Conservation (phyloP, 192 early-diverging fungal species). For the Mycoemilia scoparia region DNA sequence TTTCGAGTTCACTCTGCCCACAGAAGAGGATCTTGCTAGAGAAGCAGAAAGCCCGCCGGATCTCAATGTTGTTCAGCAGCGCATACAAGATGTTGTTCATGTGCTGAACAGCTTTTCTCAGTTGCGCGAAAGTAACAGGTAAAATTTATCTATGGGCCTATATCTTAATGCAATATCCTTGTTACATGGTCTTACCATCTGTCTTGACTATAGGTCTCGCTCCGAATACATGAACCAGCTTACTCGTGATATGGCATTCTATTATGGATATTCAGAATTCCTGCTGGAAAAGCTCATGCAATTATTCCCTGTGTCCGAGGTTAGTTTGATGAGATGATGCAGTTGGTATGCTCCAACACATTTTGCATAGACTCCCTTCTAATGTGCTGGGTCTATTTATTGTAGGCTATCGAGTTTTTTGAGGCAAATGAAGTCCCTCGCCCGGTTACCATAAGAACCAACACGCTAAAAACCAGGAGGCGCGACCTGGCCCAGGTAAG, state of each 20-base stretch:
- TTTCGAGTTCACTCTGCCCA: constrained; percentile 36
- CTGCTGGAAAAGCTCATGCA: constrained; percentile 82
- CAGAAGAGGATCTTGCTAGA: constrained; percentile 43
- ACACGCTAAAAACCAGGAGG: constrained; percentile 85
- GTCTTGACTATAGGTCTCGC: constrained; percentile 46
- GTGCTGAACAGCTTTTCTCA: constrained; percentile 81
- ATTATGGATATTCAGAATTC: constrained; percentile 91
- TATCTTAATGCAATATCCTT: too few species aligned
- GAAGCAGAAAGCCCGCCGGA: constrained; percentile 46
- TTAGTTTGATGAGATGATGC: too few species aligned
- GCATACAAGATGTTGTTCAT: constrained; percentile 80
- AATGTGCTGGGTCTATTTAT: too few species aligned
- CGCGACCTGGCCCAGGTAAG: constrained; percentile 90
- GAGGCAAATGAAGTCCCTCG: constrained; percentile 95
- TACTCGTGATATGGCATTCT: constrained; percentile 72
- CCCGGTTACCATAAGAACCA: constrained; percentile 90
- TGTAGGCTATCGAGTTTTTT: constrained; percentile 95
- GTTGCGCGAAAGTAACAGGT: constrained; percentile 56
- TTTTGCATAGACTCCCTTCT: neutral
- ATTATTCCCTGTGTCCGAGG: constrained; percentile 75
- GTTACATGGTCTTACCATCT: too few species aligned
- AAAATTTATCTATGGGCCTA: too few species aligned
- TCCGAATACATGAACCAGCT: constrained; percentile 76
- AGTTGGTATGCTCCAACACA: constrained; percentile 3
- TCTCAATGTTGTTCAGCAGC: constrained; percentile 53